Evolutionary conservation across 352 stramenopile genomes (phyloP), one percentile per base, ranked within the genome.

Genomic region (Globisporangium yorkense): DNA sequence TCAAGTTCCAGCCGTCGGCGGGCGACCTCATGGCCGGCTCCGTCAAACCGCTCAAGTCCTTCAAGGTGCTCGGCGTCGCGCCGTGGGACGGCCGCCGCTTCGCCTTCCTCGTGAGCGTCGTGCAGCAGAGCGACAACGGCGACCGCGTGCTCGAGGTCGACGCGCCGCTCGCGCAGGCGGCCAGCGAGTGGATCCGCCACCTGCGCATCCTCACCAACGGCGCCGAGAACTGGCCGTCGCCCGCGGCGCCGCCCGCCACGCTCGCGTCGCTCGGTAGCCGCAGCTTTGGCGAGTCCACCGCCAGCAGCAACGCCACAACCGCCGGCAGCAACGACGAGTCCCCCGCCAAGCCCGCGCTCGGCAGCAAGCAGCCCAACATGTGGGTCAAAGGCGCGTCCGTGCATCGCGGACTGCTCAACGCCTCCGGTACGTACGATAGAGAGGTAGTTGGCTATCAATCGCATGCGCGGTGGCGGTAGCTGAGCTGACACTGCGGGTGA

Each of bases 1-100:
- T 92, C 72, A 92, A 92, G 69, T 92, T 94, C 65, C 84, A 94
- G 70, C 84, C 84, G 41, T 91, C 80, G 43, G 71, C 75, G 15
- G 75, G 74, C 48, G 81, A 94, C 52, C 61, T 92, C 9, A 68
- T 75, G 57, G 77, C 72, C 2, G 68, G 68, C n/a, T 59, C 71
- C 13, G 73, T 87, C 44, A 78, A 84, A 58, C 79, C 81, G n/a
- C 57, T 92, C 35, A 75, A 75, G 3, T 72, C 63, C 33, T 92
- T 89, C 58, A 86, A 85, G 37, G 78, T 88, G 35, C 64, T 88
- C 15, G 80, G 80, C 3, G 81, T 92, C 51, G 75, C 79, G 21
- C 77, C 77, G 4, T 92, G 79, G 79, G 78, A 87, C 54, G 77
- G 77, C 40, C 75, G 81, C 5, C 74, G 75, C 51, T 92, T 87